phyloP scores from a whole-genome alignment of 805 yeast genomes.

The Wickerhamiella occidentalis region DNA sequence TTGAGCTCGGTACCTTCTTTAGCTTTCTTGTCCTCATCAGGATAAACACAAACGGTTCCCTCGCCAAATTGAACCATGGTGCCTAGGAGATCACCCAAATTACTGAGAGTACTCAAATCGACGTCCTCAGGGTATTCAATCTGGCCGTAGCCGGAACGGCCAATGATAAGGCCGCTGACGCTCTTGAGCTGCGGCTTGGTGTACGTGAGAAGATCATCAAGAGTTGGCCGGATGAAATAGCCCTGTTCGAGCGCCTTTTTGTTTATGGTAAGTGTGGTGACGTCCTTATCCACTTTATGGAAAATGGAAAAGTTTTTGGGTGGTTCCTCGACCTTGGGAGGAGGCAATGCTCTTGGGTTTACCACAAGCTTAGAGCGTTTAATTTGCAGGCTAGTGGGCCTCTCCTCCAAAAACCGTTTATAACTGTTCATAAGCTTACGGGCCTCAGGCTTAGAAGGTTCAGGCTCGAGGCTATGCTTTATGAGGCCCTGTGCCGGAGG shows the following conservation, averaged over 20 bases:
- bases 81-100: constrained; percentile 52
- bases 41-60: constrained; percentile 54
- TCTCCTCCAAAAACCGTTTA: constrained; percentile 17
- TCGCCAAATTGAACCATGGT: constrained; percentile 48
- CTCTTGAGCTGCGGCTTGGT: constrained; percentile 46
- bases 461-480: neutral
- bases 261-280: constrained; percentile 20
- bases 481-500: neutral
- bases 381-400: constrained; percentile 21
- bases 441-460: neutral
- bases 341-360: neutral
- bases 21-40: constrained; percentile 47
- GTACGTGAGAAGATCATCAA: constrained; percentile 45
- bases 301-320: constrained; percentile 3
- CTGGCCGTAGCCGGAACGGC: constrained; percentile 58
- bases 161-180: constrained; percentile 54
- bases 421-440: constrained; percentile 21
- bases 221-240: constrained; percentile 68
- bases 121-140: constrained; percentile 64
- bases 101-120: constrained; percentile 54
- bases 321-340: neutral
- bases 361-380: constrained; percentile 9
- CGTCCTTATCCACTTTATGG: constrained; percentile 9
- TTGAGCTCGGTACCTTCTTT: constrained; percentile 66
- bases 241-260: constrained; percentile 33